A percentile compares a stretch with the other conserved stretches of the same genome.
These are phyloP conservation scores for Saturnispora gosingensis DNA, from an alignment of 805 yeast genomes.

Conservation along the genomic window DNA sequence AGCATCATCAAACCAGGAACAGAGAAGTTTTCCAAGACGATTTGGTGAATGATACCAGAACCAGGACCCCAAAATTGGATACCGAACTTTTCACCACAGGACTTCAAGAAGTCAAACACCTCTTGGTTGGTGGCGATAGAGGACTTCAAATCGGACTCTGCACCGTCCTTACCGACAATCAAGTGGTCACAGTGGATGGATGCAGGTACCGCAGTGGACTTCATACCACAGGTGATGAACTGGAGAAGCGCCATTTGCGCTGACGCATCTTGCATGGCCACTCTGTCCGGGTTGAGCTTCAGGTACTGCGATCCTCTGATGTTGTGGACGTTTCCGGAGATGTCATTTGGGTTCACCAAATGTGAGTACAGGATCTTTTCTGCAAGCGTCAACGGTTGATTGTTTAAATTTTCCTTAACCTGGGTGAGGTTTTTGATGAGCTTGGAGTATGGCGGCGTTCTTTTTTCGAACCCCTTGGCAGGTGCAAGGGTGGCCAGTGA, in stretches of 20 bases:
- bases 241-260: slow-evolving; percentile 98
- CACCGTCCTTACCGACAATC: slow-evolving; percentile 93
- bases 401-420: slow-evolving; percentile 25
- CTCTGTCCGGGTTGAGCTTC: slow-evolving; percentile 94
- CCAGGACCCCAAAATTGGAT: slow-evolving; percentile 99
- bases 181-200: slow-evolving; percentile 97
- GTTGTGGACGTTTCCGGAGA: slow-evolving; percentile 36
- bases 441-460: slow-evolving; percentile 85
- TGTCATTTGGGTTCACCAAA: slow-evolving; percentile 85
- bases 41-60: slow-evolving; percentile 96
- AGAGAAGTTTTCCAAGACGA: slow-evolving; percentile 90
- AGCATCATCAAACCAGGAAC: slow-evolving; percentile 95
- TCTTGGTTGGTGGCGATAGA: slow-evolving; percentile 88
- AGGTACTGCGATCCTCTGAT: slow-evolving; percentile 84
- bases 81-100: slow-evolving; percentile 91
- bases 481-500: slow-evolving; percentile 15
- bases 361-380: slow-evolving; percentile 94
- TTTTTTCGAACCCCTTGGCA: slow-evolving; percentile 53
- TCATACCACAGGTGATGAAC: slow-evolving; percentile 93
- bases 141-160: slow-evolving; percentile 71
- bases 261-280: slow-evolving; percentile 98
- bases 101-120: slow-evolving; percentile 83
- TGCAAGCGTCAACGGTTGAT: slow-evolving; percentile 78
- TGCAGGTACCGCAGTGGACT: slow-evolving; percentile 86
- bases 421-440: slow-evolving; percentile 51